Base-by-base conservation (phyloP, 495 filamentous ascomycete genomes). In the Rhizodiscina lignyota region DNA sequence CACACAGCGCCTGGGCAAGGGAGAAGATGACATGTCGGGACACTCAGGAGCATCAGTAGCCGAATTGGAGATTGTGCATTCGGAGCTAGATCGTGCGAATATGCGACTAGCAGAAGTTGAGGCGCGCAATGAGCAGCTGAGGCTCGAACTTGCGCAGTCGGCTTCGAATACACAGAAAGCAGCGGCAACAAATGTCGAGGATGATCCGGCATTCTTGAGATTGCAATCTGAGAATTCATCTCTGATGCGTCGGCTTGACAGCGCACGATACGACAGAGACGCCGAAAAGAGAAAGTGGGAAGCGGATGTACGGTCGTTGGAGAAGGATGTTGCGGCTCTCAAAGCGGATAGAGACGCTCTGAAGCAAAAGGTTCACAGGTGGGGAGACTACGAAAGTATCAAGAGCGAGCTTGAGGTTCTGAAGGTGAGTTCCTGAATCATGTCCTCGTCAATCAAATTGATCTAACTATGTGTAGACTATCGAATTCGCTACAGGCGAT, bases 371-470 rank as follows among this genome's bases (percentile, higher is more conserved):
- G 68, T 94, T 15, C 74, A 82, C 34, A 87, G 81, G 48, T 87
- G 83, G 72, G 70, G 76, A 43, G 91, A 99, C 52, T 99, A 99
- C 48, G 83, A 93, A 23, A 85, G 94, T 40, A 77, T 97, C 30
- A 92, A 89, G 51, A 77, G 84, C 37, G 91, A 97, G 55, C 66
- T 97, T 18, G 89, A 96, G 45, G 84, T 97, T 31, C 69, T 97
- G 44, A 93, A 93, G 59, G 70, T 74, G 51, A 30, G 51, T 32
- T n/a, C n/a, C 16, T 23, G 32, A 4, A 16, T 33, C 1, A 11
- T 8, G 20, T 28, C 3, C 21, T 4, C 21, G n/a, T 23, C 18
- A 12, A 15, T 30, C 32, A 13, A 5, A 23, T 35, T 8, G 20
- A 5, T 21, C 41, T 38, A 22, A 47, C 34, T 18, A 0, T 11